Evolutionary conservation across 2,329 filamentous ascomycete species (phyloP).

Genomic region (Volutella citrinella): DNA sequence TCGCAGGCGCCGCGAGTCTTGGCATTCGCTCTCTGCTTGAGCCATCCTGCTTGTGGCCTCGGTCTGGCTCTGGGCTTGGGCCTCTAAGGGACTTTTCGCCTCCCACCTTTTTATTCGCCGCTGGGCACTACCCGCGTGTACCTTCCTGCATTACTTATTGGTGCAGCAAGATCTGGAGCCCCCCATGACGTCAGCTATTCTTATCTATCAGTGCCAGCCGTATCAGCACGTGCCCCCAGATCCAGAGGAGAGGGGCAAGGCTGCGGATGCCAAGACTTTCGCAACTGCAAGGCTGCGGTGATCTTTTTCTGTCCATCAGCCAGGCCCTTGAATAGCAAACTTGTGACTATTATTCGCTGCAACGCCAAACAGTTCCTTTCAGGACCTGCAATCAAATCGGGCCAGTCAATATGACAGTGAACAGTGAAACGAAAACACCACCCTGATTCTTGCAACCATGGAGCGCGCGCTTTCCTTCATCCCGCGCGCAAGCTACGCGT

Average conservation of each 20-base stretch:
- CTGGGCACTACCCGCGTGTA: slow-evolving; percentile 17
- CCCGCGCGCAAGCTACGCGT: slow-evolving; percentile 70
- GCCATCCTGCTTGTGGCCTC: too few relatives aligned
- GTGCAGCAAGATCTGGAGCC: slow-evolving; percentile 15
- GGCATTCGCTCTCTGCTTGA: too few relatives aligned
- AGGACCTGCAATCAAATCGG: too few relatives aligned
- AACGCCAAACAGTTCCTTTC: too few relatives aligned
- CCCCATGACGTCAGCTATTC: slow-evolving; percentile 17
- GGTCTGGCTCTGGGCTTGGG: too few relatives aligned
- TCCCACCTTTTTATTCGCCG: too few relatives aligned
- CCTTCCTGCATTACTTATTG: slow-evolving; percentile 16
- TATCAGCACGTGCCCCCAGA: slow-evolving; percentile 23
- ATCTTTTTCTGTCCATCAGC: background rate
- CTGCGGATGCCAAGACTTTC: slow-evolving; percentile 7
- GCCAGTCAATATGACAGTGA: too few relatives aligned
- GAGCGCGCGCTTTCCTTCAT: slow-evolving; percentile 63
- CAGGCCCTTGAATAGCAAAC: too few relatives aligned
- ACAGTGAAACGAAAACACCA: background rate
- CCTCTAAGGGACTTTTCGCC: too few relatives aligned
- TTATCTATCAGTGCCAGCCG: background rate
- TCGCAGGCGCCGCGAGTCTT: too few relatives aligned
- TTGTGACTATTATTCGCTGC: too few relatives aligned
- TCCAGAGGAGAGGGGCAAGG: slow-evolving; percentile 18
- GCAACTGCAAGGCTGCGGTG: slow-evolving; percentile 15
- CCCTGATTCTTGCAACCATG: slow-evolving; percentile 17